phyloP scores from a whole-genome alignment of 2,329 filamentous ascomycete genomes.

The Epichloe glyceriae region DNA sequence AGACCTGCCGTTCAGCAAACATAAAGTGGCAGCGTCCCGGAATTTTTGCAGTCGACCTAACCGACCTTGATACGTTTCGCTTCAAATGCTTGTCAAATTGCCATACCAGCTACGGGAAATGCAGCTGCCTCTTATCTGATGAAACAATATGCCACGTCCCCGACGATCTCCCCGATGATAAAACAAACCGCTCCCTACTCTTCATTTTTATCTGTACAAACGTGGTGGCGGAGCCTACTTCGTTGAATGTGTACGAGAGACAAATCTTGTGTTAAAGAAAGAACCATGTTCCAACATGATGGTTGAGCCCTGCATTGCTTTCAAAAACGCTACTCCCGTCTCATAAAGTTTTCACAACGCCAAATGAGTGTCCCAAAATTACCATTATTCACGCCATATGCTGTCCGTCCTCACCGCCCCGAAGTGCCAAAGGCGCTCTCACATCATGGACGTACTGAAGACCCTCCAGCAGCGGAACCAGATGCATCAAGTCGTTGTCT shows the following conservation, averaged over 20 bases:
- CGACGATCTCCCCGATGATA: background rate
- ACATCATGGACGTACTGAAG: conserved; percentile 96
- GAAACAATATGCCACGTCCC: background rate
- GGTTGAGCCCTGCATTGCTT: background rate
- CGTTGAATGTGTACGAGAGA: background rate
- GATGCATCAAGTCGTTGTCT: conserved; percentile 84
- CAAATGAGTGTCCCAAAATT: conserved; percentile 1
- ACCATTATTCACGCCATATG: conserved; percentile 29
- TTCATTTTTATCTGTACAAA: background rate
- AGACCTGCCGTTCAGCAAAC: background rate
- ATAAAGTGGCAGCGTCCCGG: background rate
- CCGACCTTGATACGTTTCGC: background rate
- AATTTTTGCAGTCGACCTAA: too few species aligned
- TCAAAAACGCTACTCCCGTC: background rate
- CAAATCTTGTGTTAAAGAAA: background rate
- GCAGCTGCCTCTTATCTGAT: background rate
- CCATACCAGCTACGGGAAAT: background rate
- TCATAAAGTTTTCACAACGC: conserved; percentile 1
- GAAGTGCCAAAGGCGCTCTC: conserved; percentile 73
- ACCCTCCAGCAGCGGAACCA: conserved; percentile 85
- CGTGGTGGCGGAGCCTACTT: background rate
- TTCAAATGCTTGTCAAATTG: background rate
- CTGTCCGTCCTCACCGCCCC: conserved; percentile 69
- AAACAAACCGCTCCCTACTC: background rate
- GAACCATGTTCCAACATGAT: background rate